These are phyloP conservation scores for Fusarium miscanthi DNA, from an alignment of 2,329 filamentous ascomycete species.

Conservation along the genomic window DNA sequence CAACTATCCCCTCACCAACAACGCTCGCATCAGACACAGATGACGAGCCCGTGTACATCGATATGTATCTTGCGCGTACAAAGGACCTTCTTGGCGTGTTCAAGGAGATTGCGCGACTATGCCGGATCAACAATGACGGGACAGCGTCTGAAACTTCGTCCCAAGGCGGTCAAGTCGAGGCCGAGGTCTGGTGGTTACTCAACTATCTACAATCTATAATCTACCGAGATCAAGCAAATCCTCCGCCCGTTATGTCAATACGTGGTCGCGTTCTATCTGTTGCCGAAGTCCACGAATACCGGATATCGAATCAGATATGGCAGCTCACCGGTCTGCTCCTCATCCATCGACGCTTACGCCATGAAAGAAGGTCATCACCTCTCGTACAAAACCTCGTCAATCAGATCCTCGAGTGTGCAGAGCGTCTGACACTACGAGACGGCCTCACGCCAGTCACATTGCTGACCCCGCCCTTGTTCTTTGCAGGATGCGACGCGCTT, in stretches of 20 bases:
- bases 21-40: slow-evolving; percentile 10
- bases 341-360: slow-evolving; percentile 28
- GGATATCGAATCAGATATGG: slow-evolving; percentile 34
- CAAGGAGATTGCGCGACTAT: slow-evolving; percentile 30
- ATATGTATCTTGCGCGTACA: slow-evolving; percentile 34
- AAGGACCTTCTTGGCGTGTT: slow-evolving; percentile 25
- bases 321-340: slow-evolving; percentile 27
- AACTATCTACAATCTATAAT: slow-evolving; percentile 25
- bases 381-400: slow-evolving; percentile 19
- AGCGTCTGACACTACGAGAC: slow-evolving; percentile 26
- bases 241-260: slow-evolving; percentile 29
- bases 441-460: slow-evolving; percentile 30
- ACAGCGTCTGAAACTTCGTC: neutral
- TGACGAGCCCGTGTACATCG: slow-evolving; percentile 28
- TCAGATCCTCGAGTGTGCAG: slow-evolving; percentile 7
- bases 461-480: slow-evolving; percentile 28
- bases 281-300: slow-evolving; percentile 26
- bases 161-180: neutral
- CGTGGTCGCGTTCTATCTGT: slow-evolving; percentile 9
- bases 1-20: slow-evolving; percentile 25
- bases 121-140: neutral
- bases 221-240: slow-evolving; percentile 13
- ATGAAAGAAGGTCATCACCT: slow-evolving; percentile 10
- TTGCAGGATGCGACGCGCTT: slow-evolving; percentile 29
- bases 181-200: slow-evolving; percentile 22